phyloP scores from a whole-genome alignment of 1,139 yeast genomes.

The Geotrichum citri-aurantii region DNA sequence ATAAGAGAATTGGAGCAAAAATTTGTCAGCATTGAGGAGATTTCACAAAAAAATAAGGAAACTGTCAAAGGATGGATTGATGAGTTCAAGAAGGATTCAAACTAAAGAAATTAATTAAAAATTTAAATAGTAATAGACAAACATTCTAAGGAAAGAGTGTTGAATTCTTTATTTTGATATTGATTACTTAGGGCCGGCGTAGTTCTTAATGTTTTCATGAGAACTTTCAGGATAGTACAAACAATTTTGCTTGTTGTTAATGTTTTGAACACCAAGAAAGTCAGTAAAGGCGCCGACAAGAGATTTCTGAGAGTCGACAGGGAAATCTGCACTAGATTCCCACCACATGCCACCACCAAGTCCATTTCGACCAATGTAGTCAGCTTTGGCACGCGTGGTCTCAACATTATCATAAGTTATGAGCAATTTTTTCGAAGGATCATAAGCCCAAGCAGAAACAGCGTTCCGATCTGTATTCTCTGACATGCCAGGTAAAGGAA shows the following conservation, averaged over 20 bases:
- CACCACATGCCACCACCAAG: slow-evolving; percentile 93
- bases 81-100: neutral
- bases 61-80: slow-evolving; percentile 11
- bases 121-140: neutral
- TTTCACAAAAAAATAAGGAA: slow-evolving; percentile 6
- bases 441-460: slow-evolving; percentile 57
- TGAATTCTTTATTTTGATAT: neutral
- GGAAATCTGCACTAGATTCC: slow-evolving; percentile 77
- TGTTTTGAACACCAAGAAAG: slow-evolving; percentile 19
- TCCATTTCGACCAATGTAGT: slow-evolving; percentile 43
- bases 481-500: slow-evolving; percentile 42
- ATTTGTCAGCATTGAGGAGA: slow-evolving; percentile 2
- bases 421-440: slow-evolving; percentile 39
- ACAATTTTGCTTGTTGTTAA: slow-evolving; percentile 21
- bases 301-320: slow-evolving; percentile 26
- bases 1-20: slow-evolving; percentile 11
- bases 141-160: neutral
- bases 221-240: slow-evolving; percentile 16
- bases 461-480: slow-evolving; percentile 50
- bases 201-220: slow-evolving; percentile 13
- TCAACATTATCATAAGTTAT: slow-evolving; percentile 62
- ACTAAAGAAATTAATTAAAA: too few species aligned
- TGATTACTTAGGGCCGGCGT: neutral
- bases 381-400: slow-evolving; percentile 54
- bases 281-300: slow-evolving; percentile 29